Base-by-base conservation (phyloP, 441 rosid genomes). In the Raphanus hybrid region DNA sequence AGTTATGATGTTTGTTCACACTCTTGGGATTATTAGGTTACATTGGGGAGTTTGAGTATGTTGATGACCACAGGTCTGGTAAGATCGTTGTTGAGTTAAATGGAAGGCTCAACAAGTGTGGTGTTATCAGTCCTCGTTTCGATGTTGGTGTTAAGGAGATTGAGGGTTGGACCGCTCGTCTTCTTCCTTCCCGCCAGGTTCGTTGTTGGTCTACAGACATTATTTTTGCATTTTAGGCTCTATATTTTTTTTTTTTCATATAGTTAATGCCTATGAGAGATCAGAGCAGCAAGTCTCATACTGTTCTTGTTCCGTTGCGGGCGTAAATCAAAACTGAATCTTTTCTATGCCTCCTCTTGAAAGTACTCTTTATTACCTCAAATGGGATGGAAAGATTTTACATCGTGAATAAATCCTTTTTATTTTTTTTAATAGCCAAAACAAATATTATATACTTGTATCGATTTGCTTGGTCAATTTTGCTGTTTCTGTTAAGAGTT, bases 81-180 rank as follows among this genome's bases (percentile, higher is more conserved):
- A 88, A 88, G 73, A 88, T 88, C 4, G 91, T 88, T 34, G 91
- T 86, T 4, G 91, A 88, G 71, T 66, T 88, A n/a, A 88, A 88
- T 54, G 90, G 88, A 74, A 84, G 88, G 70, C 60, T 86, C 20
- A 86, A 86, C 80, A 86, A 87, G 64, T 85, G 88, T 70, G 88
- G 89, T 2, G 89, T 87, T 4, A 87, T 87, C 73, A 86, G 87
- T 77, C 89, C 89, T 34, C 91, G 89, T 35, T 88, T 86, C 18
- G 89, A 88, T 82, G 83, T 88, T 26, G 89, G 91, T 0, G 91
- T 88, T 39, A 88, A 88, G 67, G 91, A 87, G 66, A 86, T 87
- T 58, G 91, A 87, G 62, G 82, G 89, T 3, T 87, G 91, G 89
- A 86, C 91, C 8, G 89, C 91, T 23, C 86, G 91, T 70, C 70